Conservation (phyloP, 208 protist species). For the Trypanosomatidae sp. region DNA sequence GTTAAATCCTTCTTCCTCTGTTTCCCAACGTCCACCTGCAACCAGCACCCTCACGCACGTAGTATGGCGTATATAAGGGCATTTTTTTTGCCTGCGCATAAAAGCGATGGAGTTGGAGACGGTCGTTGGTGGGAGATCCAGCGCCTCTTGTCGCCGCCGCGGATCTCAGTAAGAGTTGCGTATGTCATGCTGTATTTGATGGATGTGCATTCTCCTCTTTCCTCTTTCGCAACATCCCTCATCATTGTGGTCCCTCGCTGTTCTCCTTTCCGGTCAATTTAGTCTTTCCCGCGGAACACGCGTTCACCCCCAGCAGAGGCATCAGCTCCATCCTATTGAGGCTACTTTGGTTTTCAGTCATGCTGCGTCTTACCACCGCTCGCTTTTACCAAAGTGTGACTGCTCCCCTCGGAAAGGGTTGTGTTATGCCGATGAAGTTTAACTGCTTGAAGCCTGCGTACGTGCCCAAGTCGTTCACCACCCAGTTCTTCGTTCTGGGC, state of each 20-base stretch:
- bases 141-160: neutral
- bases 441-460: constrained; percentile 79
- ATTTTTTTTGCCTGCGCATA: neutral
- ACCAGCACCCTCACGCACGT: neutral
- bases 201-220: neutral
- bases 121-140: neutral
- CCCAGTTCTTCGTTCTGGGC: constrained; percentile 80
- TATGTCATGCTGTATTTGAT: neutral
- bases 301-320: neutral
- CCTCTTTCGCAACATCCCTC: neutral
- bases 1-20: neutral
- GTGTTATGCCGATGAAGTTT: constrained; percentile 84
- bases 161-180: neutral
- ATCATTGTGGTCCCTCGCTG: no score
- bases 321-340: constrained; percentile 2
- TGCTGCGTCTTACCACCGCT: constrained; percentile 66
- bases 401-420: constrained; percentile 74
- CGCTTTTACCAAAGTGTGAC: constrained; percentile 58
- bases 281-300: neutral
- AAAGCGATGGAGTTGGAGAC: neutral
- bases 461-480: constrained; percentile 76
- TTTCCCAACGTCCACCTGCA: neutral
- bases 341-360: constrained; percentile 16
- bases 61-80: neutral
- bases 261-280: neutral